Base-by-base conservation (phyloP, 1,284 basidiomycete species). In the Rhodotorula mucilaginosa region DNA sequence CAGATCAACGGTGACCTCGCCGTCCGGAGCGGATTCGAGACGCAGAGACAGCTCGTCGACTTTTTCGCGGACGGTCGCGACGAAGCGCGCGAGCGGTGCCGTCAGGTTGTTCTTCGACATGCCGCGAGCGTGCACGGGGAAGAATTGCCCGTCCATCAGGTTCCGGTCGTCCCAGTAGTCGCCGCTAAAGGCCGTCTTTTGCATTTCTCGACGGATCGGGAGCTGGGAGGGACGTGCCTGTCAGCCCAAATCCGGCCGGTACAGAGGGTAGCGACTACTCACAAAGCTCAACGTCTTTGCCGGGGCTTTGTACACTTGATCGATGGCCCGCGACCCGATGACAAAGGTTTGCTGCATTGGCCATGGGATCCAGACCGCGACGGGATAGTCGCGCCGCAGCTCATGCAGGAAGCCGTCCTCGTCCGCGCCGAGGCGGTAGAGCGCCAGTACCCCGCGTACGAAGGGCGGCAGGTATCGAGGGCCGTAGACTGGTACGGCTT, bases 131-230 rank as follows among this genome's bases (percentile, higher is more conserved):
- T 78, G 76, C 1, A 56, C 48, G 6, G 70, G 71, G 70, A 76
- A 78, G 34, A 78, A 48, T 12, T 65, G 34, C 3, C 29, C 57
- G n/a, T 74, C 68, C 54, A 74, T 19, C 29, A 70, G 0, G 29
- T 29, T 5, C 10, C 16, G 3, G 58, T 69, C 47, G 34, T 47
- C 12, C 67, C 65, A 67, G 57, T 66, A 48, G 7, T 47, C n/a
- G 15, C 66, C 64, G 21, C 64, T 69, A 49, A 78, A 78, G 1
- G 71, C 70, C 1, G 56, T 57, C 2, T 58, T 29, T 29, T 72
- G 72, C 69, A 78, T 66, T 47, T 65, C 64, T n/a, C 62, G 68
- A 16, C 75, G 67, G 23, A 78, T 74, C n/a, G 76, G 72, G 16
- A 47, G 23, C 74, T 69, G 67, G 29, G 13, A 34, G 4, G 21